Evolutionary conservation across 129 eudicot genomes (phyloP), one percentile per base, ranked within the genome.

Genomic region (Dittrichia graveolens): DNA sequence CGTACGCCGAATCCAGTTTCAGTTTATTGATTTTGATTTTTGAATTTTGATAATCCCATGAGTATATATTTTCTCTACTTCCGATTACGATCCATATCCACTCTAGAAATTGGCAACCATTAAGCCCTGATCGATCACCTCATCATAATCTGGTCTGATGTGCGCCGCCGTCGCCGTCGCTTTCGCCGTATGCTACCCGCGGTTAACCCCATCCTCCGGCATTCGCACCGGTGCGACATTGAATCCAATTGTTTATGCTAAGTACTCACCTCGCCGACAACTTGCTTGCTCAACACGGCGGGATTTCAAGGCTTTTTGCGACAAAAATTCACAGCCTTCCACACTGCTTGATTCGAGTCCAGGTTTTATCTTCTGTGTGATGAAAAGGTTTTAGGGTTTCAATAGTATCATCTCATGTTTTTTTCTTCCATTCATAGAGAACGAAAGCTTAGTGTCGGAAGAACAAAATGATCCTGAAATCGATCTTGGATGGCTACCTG

Each of bases 401-500:
- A 13, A 13, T 50, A 7, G 16, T 69, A n/a, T 64, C 18, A 74
- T n/a, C 10, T 67, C 11, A 49, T 57, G 4, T 45, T 50, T 57
- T 69, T 71, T 56, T 57, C 11, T 42, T 45, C 56, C 0, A 11
- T 78, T 50, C 60, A 39, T 81, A 86, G 96, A 73, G 49, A 62
- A n/a, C 53, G 77, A 79, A 50, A 69, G 58, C 47, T 64, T 16
- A 35, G 65, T 18, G 62, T 39, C 62, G 52, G 83, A 74, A 65
- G 77, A 87, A 46, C 71, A 72, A 24, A 41, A 16, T 65, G 64
- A 65, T 46, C 78, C 61, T 37, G 81, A 48, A 24, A 55, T 4
- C 58, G 86, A 87, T 12, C 38, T 83, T 65, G 95, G 97, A 49
- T 91, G 95, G 95, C 65, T 87, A 18, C 89, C 97, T 63, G 85